phyloP scores from a whole-genome alignment of 169 alveolate genomes.

The Pseudocohnilembus persalinus region DNA sequence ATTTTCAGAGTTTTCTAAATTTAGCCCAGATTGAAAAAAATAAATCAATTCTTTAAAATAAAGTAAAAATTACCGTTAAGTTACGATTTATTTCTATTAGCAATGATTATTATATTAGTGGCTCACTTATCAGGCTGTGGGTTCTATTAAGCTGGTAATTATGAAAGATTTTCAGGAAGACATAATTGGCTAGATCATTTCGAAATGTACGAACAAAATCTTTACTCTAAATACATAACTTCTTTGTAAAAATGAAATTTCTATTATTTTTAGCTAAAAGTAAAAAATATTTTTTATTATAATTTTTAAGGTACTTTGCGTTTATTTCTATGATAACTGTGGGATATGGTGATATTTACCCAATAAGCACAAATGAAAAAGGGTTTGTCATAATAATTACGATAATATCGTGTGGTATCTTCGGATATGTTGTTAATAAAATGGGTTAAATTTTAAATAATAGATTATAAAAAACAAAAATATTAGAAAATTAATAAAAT shows the following conservation, averaged over 20 bases:
- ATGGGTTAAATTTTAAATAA: constrained; percentile 6
- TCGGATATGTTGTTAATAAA: constrained; percentile 16
- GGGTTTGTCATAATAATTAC: constrained; percentile 9
- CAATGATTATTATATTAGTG: neutral
- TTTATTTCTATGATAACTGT: constrained; percentile 38
- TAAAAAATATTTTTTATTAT: too few relatives aligned
- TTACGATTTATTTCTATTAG: neutral
- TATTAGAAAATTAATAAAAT: neutral
- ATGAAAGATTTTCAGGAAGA: neutral
- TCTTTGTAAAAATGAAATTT: neutral
- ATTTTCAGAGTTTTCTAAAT: neutral
- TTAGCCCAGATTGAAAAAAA: neutral
- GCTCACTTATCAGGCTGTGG: neutral
- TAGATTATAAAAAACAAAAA: too few relatives aligned
- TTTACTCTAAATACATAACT: neutral
- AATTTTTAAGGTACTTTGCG: constrained; percentile 16
- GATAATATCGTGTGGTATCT: constrained; percentile 8
- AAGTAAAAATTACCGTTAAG: neutral
- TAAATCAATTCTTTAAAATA: too few relatives aligned
- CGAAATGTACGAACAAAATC: neutral
- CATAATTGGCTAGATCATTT: neutral
- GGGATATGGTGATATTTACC: constrained; percentile 39
- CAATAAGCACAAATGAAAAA: constrained; percentile 31
- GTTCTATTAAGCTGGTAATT: neutral
- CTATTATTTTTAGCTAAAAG: neutral